Conservation (phyloP, 495 filamentous ascomycete species). For the Friedmanniomyces simplex region DNA sequence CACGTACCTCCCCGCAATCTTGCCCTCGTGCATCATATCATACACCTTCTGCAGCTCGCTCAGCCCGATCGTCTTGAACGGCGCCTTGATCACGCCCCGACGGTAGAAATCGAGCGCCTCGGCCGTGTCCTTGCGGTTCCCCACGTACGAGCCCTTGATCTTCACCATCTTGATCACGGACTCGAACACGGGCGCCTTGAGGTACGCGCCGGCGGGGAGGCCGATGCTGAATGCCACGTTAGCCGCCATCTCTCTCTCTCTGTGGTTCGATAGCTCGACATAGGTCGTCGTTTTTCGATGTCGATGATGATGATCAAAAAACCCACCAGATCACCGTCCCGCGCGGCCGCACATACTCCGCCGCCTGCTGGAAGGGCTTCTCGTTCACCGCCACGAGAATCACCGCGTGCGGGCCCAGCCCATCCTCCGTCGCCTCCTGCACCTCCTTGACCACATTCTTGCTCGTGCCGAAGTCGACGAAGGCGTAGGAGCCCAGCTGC, state of each 20-base stretch:
- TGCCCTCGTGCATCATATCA: conserved; percentile 45
- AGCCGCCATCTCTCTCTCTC: too few species aligned
- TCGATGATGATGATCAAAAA: too few species aligned
- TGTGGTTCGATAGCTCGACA: too few species aligned
- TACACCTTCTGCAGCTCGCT: conserved; percentile 68
- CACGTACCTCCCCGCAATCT: conserved; percentile 84
- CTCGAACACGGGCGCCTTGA: conserved; percentile 75
- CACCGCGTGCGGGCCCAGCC: conserved; percentile 79
- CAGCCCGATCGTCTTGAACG: conserved; percentile 73
- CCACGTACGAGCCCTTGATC: conserved; percentile 90
- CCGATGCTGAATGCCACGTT: conserved; percentile 62
- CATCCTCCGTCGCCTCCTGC: conserved; percentile 62
- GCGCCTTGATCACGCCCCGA: conserved; percentile 71
- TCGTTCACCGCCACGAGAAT: conserved; percentile 75
- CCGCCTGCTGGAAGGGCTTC: conserved; percentile 89
- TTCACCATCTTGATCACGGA: conserved; percentile 79
- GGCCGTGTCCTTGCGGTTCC: conserved; percentile 70
- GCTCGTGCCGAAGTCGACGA: conserved; percentile 65
- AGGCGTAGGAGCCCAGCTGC: conserved; percentile 56
- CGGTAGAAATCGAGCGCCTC: conserved; percentile 85
- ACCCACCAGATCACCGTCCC: conserved; percentile 1
- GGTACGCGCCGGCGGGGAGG: conserved; percentile 63
- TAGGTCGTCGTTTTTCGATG: too few species aligned
- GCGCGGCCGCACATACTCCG: conserved; percentile 33
- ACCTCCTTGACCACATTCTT: conserved; percentile 75